Evolutionary conservation across 805 yeast species (phyloP), one percentile per base, ranked within the genome.

Genomic region (Saccharomyces paradoxus): DNA sequence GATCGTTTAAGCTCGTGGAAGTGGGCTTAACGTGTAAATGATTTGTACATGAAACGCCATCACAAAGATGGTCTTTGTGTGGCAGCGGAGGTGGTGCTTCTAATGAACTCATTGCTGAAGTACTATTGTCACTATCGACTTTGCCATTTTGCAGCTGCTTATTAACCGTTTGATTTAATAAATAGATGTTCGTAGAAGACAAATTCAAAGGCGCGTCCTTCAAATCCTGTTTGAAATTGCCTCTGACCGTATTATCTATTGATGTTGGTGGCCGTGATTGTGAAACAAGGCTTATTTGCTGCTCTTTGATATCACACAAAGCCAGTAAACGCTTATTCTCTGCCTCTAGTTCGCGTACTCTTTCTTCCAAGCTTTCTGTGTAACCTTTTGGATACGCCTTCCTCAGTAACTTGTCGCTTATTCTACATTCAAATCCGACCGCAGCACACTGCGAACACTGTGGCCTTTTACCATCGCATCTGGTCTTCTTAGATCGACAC

Each of bases 361-460:
- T 75, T 64, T 89, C 95, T 66, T 90, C 97, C 53, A 90, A 69
- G 2, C 90, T 84, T 70, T 90, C 97, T 0, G 97, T 90, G 63
- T 90, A 90, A 0, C 97, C 97, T 66, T 95, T 78, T 0, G 97
- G 97, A 63, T 85, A 90, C 0, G 96, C 92, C 58, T 91, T 76
- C 55, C 97, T 77, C 0, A 91, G 81, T n/a, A 90, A 74, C 61
- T 86, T 85, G 66, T 90, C 96, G 17, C 91, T 83, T n/a, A 89
- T 86, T 54, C 85, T 85, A 69, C 97, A 90, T 58, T 88, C 92
- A 55, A 90, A 79, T 2, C 96, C 97, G 3, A 88, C 94, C 6
- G 83, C 78, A 12, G 82, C 83, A 74, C 97, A 90, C 56, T 87
- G 86, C 0, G 92, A 80, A 67, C 97, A 90, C 60, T 80, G 82